Evolutionary conservation across 768 basidiomycete species (phyloP).

Genomic region (Lanmaoa pseudosensibilis): DNA sequence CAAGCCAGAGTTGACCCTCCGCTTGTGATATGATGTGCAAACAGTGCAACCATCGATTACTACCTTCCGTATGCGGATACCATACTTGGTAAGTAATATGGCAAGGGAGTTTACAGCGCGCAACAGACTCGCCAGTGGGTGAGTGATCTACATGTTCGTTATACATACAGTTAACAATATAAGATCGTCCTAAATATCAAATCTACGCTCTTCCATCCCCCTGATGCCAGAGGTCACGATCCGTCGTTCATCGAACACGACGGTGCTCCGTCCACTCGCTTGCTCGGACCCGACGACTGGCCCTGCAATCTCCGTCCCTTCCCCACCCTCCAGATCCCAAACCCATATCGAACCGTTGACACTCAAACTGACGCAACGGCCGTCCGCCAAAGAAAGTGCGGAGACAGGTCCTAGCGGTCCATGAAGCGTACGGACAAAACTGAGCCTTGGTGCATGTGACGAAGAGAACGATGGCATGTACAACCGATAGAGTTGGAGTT

Average conservation of each 20-base stretch:
- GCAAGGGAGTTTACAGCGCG: too few species aligned
- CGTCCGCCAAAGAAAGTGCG: slow-evolving; percentile 73
- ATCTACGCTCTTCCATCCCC: slow-evolving; percentile 36
- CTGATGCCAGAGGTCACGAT: slow-evolving; percentile 50
- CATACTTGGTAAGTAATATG: neutral
- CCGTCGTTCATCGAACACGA: slow-evolving; percentile 73
- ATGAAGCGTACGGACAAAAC: slow-evolving; percentile 68
- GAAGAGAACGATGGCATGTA: slow-evolving; percentile 54
- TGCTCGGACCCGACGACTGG: slow-evolving; percentile 37
- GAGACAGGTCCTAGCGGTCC: slow-evolving; percentile 69
- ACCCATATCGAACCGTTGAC: slow-evolving; percentile 77
- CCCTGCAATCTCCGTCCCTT: slow-evolving; percentile 36
- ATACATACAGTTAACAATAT: neutral
- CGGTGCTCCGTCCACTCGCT: slow-evolving; percentile 37
- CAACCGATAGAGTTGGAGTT: slow-evolving; percentile 75
- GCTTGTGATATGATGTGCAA: neutral
- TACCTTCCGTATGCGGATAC: slow-evolving; percentile 16
- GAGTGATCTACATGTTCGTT: neutral
- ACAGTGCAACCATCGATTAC: slow-evolving; percentile 4
- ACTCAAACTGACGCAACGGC: slow-evolving; percentile 76
- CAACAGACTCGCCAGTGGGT: neutral
- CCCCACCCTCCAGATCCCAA: slow-evolving; percentile 75
- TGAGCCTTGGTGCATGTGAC: slow-evolving; percentile 59
- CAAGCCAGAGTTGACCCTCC: slow-evolving; percentile 3
- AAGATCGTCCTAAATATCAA: slow-evolving; percentile 30